Percentiles rank a stretch among this genome's conserved stretches.
These are phyloP conservation scores for Paralagenidium karlingii DNA, from an alignment of 352 stramenopile genomes.

Conservation along the genomic window DNA sequence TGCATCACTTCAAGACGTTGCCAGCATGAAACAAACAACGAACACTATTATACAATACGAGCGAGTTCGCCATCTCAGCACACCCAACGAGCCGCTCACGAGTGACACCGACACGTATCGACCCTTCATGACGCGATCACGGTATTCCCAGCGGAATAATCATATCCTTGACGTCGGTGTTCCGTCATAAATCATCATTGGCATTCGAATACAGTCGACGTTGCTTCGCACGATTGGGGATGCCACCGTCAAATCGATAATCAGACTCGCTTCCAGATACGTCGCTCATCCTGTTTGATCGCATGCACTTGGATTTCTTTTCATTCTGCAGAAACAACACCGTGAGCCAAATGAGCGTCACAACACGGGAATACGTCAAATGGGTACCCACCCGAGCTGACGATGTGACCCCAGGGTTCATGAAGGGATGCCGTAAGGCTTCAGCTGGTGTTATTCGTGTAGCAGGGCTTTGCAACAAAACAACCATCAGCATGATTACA, in stretches of 20 bases:
- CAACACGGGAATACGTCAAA: neutral
- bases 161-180: no score
- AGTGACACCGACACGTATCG: no score
- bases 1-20: no score
- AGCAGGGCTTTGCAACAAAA: slow-evolving; percentile 29
- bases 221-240: slow-evolving; percentile 23
- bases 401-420: slow-evolving; percentile 14
- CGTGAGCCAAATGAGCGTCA: neutral
- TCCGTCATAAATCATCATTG: no score
- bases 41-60: no score
- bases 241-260: slow-evolving; percentile 1
- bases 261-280: slow-evolving; percentile 10
- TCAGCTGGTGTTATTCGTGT: slow-evolving; percentile 87
- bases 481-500: neutral
- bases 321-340: slow-evolving; percentile 11
- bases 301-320: slow-evolving; percentile 36
- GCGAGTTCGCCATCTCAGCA: no score
- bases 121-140: no score
- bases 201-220: slow-evolving; percentile 31
- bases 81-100: no score
- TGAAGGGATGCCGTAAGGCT: slow-evolving; percentile 91
- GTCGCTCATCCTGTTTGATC: slow-evolving; percentile 23
- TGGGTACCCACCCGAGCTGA: neutral
- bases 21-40: no score
- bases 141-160: no score